Conservation (phyloP, 2,329 filamentous ascomycete species). For the Stachybotrys elegans region DNA sequence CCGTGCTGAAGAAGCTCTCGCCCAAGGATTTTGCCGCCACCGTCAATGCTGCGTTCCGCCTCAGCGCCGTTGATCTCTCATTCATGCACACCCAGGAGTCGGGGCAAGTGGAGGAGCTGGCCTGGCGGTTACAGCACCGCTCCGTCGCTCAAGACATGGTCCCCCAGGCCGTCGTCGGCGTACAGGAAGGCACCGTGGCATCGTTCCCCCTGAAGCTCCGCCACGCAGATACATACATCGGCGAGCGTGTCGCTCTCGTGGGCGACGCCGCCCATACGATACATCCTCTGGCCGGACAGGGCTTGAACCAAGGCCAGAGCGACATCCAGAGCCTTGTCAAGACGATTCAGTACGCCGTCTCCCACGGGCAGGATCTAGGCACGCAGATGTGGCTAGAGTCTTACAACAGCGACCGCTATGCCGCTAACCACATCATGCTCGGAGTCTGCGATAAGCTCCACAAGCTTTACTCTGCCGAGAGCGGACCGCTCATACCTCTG, state of each 20-base stretch:
- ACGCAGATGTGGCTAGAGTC: constrained; percentile 70
- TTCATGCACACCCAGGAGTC: constrained; percentile 67
- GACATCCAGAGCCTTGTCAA: constrained; percentile 77
- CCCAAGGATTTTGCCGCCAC: constrained; percentile 72
- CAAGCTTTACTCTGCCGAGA: constrained; percentile 80
- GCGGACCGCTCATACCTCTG: constrained; percentile 73
- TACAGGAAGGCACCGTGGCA: constrained; percentile 77
- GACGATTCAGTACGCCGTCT: constrained; percentile 70
- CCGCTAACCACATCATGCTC: constrained; percentile 72
- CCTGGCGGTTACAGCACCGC: constrained; percentile 78
- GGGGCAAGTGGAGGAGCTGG: constrained; percentile 67
- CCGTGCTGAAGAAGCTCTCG: constrained; percentile 70
- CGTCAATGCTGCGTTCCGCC: constrained; percentile 90
- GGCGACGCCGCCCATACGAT: constrained; percentile 95
- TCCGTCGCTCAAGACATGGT: constrained; percentile 45
- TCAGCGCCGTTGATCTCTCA: constrained; percentile 71
- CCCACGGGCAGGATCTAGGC: constrained; percentile 84
- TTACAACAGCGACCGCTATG: constrained; percentile 78
- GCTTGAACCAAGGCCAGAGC: constrained; percentile 86
- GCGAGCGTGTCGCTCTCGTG: constrained; percentile 83
- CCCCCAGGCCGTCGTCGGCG: constrained; percentile 61
- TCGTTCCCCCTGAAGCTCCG: constrained; percentile 88
- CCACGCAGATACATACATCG: constrained; percentile 90
- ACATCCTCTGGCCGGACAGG: constrained; percentile 91
- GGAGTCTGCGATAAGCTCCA: constrained; percentile 86